phyloP scores from a whole-genome alignment of 2,329 filamentous ascomycete species.

The Blastomyces parvus region DNA sequence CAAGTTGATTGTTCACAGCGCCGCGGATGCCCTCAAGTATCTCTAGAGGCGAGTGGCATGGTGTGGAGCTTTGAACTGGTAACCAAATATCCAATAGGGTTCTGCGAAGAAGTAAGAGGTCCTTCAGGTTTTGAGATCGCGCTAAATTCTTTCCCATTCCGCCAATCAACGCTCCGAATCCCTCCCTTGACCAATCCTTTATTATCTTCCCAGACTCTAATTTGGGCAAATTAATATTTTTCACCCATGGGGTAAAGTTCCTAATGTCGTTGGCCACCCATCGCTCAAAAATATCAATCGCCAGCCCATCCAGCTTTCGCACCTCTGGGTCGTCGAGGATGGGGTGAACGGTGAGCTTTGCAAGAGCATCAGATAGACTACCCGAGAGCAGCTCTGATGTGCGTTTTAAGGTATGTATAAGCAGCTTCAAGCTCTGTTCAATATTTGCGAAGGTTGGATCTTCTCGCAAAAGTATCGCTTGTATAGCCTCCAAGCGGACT shows the following conservation, averaged over 20 bases:
- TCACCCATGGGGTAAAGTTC: constrained; percentile 78
- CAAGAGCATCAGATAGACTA: constrained; percentile 60
- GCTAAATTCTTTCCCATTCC: constrained; percentile 54
- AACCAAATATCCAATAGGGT: constrained; percentile 68
- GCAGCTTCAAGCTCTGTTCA: constrained; percentile 58
- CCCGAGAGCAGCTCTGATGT: constrained; percentile 67
- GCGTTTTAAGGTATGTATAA: constrained; percentile 65
- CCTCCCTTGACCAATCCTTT: constrained; percentile 53
- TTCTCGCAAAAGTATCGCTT: constrained; percentile 48
- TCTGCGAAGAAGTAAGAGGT: constrained; percentile 60
- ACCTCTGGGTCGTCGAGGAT: constrained; percentile 64
- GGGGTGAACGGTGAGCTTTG: constrained; percentile 57
- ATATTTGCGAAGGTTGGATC: constrained; percentile 45
- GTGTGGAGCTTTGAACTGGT: constrained; percentile 54
- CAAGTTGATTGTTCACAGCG: constrained; percentile 59
- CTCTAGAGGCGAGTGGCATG: constrained; percentile 42
- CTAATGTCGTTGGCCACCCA: constrained; percentile 78
- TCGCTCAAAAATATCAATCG: constrained; percentile 64
- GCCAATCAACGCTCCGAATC: constrained; percentile 50
- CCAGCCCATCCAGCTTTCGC: constrained; percentile 56
- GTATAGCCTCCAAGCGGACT: constrained; percentile 60
- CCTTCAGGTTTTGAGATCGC: constrained; percentile 54
- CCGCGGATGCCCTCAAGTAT: constrained; percentile 60
- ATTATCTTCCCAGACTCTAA: constrained; percentile 53
- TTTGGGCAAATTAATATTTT: constrained; percentile 64